These are phyloP conservation scores for Chaetomiaceae sp. DNA, from an alignment of 2,329 filamentous ascomycete genomes.

Conservation along the genomic window DNA sequence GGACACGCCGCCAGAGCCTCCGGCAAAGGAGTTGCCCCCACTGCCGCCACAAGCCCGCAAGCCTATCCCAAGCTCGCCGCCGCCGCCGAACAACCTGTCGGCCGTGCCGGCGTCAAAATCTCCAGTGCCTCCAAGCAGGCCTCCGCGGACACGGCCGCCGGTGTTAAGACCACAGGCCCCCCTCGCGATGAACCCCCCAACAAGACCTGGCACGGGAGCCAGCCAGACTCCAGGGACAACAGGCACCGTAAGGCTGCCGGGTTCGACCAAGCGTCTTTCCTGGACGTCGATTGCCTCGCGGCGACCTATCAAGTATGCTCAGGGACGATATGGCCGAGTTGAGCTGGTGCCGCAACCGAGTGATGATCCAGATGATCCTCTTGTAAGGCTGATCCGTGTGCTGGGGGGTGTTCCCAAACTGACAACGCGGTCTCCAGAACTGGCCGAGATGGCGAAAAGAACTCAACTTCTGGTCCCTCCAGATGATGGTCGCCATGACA, in stretches of 20 bases:
- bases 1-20: slow-evolving; percentile 21
- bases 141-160: slow-evolving; percentile 15
- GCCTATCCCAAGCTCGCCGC: slow-evolving; percentile 4
- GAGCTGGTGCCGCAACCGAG: slow-evolving; percentile 52
- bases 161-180: slow-evolving; percentile 17
- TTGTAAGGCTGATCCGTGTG: slow-evolving; percentile 34
- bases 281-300: slow-evolving; percentile 30
- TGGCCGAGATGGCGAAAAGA: slow-evolving; percentile 52
- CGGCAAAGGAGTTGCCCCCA: slow-evolving; percentile 20
- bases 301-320: slow-evolving; percentile 42
- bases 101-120: slow-evolving; percentile 15
- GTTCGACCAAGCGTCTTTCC: slow-evolving; percentile 33
- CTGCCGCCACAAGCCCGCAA: slow-evolving; percentile 16
- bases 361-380: slow-evolving; percentile 47
- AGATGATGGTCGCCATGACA: slow-evolving; percentile 41
- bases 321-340: slow-evolving; percentile 36
- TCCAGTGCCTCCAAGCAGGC: slow-evolving; percentile 10
- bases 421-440: slow-evolving; percentile 36
- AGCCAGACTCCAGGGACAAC: slow-evolving; percentile 12
- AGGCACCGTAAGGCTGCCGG: slow-evolving; percentile 24
- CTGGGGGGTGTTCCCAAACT: neutral
- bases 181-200: slow-evolving; percentile 23
- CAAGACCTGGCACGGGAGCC: slow-evolving; percentile 21
- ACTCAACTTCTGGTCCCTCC: slow-evolving; percentile 40
- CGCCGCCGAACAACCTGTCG: slow-evolving; percentile 21